Conservation (phyloP, 257 asterid genomes). For the Agastache rugosa region DNA sequence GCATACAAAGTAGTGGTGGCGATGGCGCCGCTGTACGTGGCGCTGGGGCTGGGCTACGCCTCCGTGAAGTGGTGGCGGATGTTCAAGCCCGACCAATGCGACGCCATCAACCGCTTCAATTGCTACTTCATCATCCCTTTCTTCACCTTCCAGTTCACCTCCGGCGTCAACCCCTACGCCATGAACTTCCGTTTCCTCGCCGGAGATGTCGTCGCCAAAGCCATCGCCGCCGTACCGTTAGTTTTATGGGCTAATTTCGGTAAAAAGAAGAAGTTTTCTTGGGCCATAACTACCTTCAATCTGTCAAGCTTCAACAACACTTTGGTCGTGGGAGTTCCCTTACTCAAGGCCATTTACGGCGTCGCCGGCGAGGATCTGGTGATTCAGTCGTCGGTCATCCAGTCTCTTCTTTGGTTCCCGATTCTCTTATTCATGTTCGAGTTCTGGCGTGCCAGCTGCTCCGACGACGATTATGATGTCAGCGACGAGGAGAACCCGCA, state of each 20-base stretch:
- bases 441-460: slow-evolving; percentile 33
- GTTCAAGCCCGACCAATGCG: slow-evolving; percentile 75
- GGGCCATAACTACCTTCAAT: slow-evolving; percentile 71
- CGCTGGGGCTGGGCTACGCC: slow-evolving; percentile 66
- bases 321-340: slow-evolving; percentile 73
- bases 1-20: slow-evolving; percentile 63
- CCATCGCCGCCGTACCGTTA: slow-evolving; percentile 35
- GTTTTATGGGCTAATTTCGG: slow-evolving; percentile 59
- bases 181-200: slow-evolving; percentile 66
- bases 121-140: slow-evolving; percentile 76
- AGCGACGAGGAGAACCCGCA: slow-evolving; percentile 6
- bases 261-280: slow-evolving; percentile 43
- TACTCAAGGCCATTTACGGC: slow-evolving; percentile 77
- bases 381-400: slow-evolving; percentile 67
- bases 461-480: background rate
- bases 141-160: slow-evolving; percentile 66
- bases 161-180: slow-evolving; percentile 63
- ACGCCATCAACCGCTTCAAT: slow-evolving; percentile 70
- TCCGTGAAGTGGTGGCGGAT: slow-evolving; percentile 73
- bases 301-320: slow-evolving; percentile 64
- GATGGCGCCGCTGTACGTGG: slow-evolving; percentile 62
- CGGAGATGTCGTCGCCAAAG: slow-evolving; percentile 66
- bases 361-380: slow-evolving; percentile 58
- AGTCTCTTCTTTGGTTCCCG: slow-evolving; percentile 67
- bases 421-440: slow-evolving; percentile 44